Conservation (phyloP, 2,329 filamentous ascomycete genomes). For the Clarireedia homoeocarpa region DNA sequence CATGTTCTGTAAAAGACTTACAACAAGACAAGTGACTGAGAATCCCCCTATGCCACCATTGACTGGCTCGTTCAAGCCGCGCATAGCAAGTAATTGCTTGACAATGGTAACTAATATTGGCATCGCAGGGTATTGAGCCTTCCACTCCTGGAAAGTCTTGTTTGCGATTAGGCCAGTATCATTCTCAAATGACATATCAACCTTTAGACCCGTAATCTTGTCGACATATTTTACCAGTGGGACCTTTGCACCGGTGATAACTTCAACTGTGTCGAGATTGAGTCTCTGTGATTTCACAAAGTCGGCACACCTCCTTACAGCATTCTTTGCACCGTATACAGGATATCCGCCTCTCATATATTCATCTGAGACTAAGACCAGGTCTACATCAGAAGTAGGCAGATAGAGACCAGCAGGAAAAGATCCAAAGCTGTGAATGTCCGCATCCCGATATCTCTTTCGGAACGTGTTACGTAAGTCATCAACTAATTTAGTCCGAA, state of each 20-base stretch:
- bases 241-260: constrained; percentile 71
- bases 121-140: constrained; percentile 72
- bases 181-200: constrained; percentile 96
- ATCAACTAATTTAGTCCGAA: constrained; percentile 65
- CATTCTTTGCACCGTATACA: constrained; percentile 25
- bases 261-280: constrained; percentile 52
- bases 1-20: constrained; percentile 77
- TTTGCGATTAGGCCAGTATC: constrained; percentile 72
- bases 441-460: constrained; percentile 45
- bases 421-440: constrained; percentile 78
- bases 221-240: constrained; percentile 92
- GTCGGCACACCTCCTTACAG: constrained; percentile 53
- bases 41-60: constrained; percentile 91
- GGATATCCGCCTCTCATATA: constrained; percentile 48
- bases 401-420: constrained; percentile 76
- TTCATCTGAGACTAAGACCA: constrained; percentile 64
- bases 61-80: constrained; percentile 83
- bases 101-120: constrained; percentile 77
- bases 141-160: constrained; percentile 75
- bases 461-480: constrained; percentile 57
- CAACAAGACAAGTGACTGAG: constrained; percentile 86
- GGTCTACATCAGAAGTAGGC: constrained; percentile 84
- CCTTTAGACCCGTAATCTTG: constrained; percentile 64
- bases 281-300: constrained; percentile 51
- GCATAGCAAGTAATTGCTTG: constrained; percentile 89